Base-by-base conservation (phyloP, 768 basidiomycete genomes). In the Chalciporus chontae region DNA sequence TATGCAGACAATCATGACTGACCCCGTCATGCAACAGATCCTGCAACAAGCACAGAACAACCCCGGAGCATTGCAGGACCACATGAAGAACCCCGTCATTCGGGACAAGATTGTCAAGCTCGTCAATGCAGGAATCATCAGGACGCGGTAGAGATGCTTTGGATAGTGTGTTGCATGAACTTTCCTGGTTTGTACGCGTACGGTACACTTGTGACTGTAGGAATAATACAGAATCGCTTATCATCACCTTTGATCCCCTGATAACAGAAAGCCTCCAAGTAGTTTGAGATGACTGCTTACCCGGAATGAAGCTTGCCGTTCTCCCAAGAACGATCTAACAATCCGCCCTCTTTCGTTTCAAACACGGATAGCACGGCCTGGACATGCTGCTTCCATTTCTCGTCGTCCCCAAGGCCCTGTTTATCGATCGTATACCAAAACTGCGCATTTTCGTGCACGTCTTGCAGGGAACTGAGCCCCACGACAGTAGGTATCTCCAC, bases 21-120 rank as follows among this genome's bases (percentile, higher is more conserved):
- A 94, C 66, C 91, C 93, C 8, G 74, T 95, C 56, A 95, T 96
- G 90, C 90, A 96, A 70, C 83, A 83, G 50, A 96, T 99, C 57
- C 68, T 99, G 61, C 89, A 94, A 66, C 94, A 98, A 71, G 92
- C 93, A 7, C 95, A 99, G 71, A 61, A 72, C 43, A 84, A 97
- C 69, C 95, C 96, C 6, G 75, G 79, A 40, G 90, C 94, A 19
- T 73, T 99, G 51, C 87, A 90, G 67, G 92, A 96, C 59, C 95
- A 99, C 71, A 87, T 98, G 87, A 92, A 93, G 81, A 96, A 94
- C 62, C 86, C 91, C 8, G 68, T 76, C 29, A 84, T 94, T 27
- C 79, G 80, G 37, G 68, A 75, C 48, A 95, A 94, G 76, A 90
- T 96, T 55, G 78, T 83, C 74, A 94, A 94, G 71, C 76, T 97